Evolutionary conservation across 1,284 basidiomycete species (phyloP).

Genomic region (Malassezia caprae): DNA sequence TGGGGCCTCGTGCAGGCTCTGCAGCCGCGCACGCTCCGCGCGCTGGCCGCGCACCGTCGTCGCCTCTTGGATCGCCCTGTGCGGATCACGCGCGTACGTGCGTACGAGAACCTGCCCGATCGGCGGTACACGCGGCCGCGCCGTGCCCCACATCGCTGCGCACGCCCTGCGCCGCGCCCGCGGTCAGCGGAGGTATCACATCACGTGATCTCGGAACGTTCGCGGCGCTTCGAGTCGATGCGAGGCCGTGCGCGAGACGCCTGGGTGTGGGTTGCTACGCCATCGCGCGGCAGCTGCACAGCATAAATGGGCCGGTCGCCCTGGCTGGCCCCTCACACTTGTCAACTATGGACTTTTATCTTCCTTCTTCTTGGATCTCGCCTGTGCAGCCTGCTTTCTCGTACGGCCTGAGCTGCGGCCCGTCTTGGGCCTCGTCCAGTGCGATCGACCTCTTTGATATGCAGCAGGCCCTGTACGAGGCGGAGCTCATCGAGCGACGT

Average conservation of each 20-base stretch:
- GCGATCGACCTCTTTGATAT: slow-evolving; percentile 1
- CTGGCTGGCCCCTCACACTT: not conserved
- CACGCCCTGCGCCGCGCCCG: not conserved
- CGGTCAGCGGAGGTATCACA: not conserved
- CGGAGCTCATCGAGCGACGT: not conserved
- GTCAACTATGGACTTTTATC: slow-evolving; percentile 1
- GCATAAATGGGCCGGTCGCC: not conserved
- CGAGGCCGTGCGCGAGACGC: not conserved
- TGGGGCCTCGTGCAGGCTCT: slow-evolving; percentile 3
- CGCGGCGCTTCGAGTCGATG: not conserved
- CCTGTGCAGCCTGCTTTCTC: not conserved
- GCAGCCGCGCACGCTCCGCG: slow-evolving; percentile 14
- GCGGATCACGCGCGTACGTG: slow-evolving; percentile 28
- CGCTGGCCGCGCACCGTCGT: slow-evolving; percentile 38
- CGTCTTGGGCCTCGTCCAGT: not conserved
- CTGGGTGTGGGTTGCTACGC: not conserved
- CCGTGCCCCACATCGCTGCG: not conserved
- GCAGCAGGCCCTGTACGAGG: not conserved
- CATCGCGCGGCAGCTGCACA: not conserved
- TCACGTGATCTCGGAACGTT: slow-evolving; percentile 9
- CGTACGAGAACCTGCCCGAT: not conserved
- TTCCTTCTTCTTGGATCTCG: not conserved
- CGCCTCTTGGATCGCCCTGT: slow-evolving; percentile 34
- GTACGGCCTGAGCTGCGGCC: not conserved
- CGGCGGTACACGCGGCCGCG: not conserved